A percentile compares a stretch with the other conserved stretches of the same genome.
phyloP scores from a whole-genome alignment of 2,329 filamentous ascomycete genomes.

The Curvularia eragrostidis region DNA sequence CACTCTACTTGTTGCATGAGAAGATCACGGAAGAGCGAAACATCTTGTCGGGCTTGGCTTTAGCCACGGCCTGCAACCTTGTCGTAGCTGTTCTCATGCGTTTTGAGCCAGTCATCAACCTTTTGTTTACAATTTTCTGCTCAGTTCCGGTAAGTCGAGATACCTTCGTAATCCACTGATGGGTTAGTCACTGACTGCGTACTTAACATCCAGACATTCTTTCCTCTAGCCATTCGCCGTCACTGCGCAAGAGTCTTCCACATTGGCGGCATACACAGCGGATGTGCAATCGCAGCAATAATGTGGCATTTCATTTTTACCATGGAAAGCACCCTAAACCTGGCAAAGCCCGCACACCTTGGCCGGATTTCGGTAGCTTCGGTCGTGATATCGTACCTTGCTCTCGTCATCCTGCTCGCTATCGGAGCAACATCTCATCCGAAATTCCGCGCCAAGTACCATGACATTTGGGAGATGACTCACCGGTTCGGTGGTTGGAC shows the following conservation, averaged over 20 bases:
- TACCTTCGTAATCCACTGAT: neutral
- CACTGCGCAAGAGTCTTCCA: slow-evolving; percentile 45
- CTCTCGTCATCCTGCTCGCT: slow-evolving; percentile 36
- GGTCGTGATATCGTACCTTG: slow-evolving; percentile 38
- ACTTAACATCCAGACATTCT: slow-evolving; percentile 3
- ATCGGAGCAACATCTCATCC: slow-evolving; percentile 44
- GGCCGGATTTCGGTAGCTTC: slow-evolving; percentile 30
- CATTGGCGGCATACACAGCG: slow-evolving; percentile 49
- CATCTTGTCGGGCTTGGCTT: slow-evolving; percentile 40
- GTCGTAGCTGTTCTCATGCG: slow-evolving; percentile 43
- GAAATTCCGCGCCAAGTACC: slow-evolving; percentile 37
- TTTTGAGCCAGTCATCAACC: slow-evolving; percentile 47
- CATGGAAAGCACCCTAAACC: slow-evolving; percentile 44
- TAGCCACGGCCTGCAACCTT: slow-evolving; percentile 48
- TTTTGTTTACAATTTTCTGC: slow-evolving; percentile 46
- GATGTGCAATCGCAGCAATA: slow-evolving; percentile 43
- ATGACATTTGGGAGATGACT: slow-evolving; percentile 46
- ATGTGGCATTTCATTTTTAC: slow-evolving; percentile 56
- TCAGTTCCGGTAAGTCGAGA: slow-evolving; percentile 35
- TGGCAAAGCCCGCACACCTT: slow-evolving; percentile 28
- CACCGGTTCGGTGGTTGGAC: slow-evolving; percentile 50
- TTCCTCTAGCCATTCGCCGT: slow-evolving; percentile 43
- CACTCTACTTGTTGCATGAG: slow-evolving; percentile 33
- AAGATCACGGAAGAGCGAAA: slow-evolving; percentile 26
- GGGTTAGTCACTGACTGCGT: neutral